Evolutionary conservation across 768 basidiomycete genomes (phyloP).

Genomic region (Naematelia encephala): DNA sequence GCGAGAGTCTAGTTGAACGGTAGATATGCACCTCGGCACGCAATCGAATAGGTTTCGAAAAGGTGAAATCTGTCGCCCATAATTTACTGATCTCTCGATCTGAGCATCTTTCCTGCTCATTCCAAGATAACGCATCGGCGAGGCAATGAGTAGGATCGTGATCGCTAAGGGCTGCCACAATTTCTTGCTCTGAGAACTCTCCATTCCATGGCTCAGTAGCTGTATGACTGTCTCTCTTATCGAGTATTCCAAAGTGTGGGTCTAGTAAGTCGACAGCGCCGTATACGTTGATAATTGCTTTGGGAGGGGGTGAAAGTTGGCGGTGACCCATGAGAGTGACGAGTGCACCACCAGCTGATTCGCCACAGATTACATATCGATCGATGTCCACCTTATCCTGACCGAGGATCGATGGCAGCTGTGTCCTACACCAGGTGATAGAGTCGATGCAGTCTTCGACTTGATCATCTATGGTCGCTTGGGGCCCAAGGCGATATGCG

Average conservation of each 20-base stretch:
- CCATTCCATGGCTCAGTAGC: background rate
- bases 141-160: slow-evolving; percentile 14
- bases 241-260: slow-evolving; percentile 1
- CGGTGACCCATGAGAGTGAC: slow-evolving; percentile 7
- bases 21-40: slow-evolving; percentile 14
- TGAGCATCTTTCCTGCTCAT: background rate
- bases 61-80: background rate
- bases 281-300: slow-evolving; percentile 17
- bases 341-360: slow-evolving; percentile 28
- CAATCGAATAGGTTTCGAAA: background rate
- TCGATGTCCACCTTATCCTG: slow-evolving; percentile 10
- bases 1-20: background rate
- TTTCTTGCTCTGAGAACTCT: background rate
- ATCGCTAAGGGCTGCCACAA: background rate
- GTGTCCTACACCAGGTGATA: slow-evolving; percentile 18
- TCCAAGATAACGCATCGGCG: slow-evolving; percentile 10
- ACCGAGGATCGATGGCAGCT: slow-evolving; percentile 17
- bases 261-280: slow-evolving; percentile 25
- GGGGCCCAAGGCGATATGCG: slow-evolving; percentile 24
- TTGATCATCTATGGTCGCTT: slow-evolving; percentile 13
- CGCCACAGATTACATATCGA: slow-evolving; percentile 20
- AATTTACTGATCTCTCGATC: slow-evolving; percentile 5
- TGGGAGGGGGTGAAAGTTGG: slow-evolving; percentile 11
- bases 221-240: background rate
- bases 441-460: slow-evolving; percentile 15